These are phyloP conservation scores for Verbascum thapsus DNA, from an alignment of 257 asterid species.

Conservation along the genomic window DNA sequence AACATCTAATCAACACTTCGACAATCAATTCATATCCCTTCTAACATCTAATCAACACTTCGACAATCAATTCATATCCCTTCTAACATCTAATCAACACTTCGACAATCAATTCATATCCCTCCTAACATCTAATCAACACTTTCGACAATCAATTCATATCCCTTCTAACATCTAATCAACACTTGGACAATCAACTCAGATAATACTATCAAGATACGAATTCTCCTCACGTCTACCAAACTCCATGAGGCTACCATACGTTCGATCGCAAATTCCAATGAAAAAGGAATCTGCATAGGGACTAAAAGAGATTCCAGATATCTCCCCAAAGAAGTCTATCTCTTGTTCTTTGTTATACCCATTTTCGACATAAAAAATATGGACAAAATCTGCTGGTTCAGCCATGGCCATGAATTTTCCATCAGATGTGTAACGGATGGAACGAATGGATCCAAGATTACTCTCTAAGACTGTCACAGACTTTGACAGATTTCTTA, in stretches of 20 bases:
- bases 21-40: no score
- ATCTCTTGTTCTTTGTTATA: slow-evolving; percentile 64
- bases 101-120: not conserved
- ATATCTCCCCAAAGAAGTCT: slow-evolving; percentile 74
- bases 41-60: no score
- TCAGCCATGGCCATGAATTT: slow-evolving; percentile 77
- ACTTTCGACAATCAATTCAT: no score
- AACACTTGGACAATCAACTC: slow-evolving; percentile 18
- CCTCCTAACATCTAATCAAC: slow-evolving; percentile 25
- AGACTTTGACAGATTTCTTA: slow-evolving; percentile 54
- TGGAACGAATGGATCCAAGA: slow-evolving; percentile 67
- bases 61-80: no score
- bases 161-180: slow-evolving; percentile 32
- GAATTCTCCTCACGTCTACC: slow-evolving; percentile 55
- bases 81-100: no score
- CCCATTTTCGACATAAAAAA: slow-evolving; percentile 58
- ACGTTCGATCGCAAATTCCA: slow-evolving; percentile 74
- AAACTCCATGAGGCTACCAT: slow-evolving; percentile 70
- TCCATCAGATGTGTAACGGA: slow-evolving; percentile 71
- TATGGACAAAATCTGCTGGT: slow-evolving; percentile 73
- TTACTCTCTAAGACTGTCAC: slow-evolving; percentile 52
- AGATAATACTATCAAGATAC: slow-evolving; percentile 50
- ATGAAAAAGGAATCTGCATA: slow-evolving; percentile 63
- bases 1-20: no score
- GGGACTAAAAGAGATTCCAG: slow-evolving; percentile 71